Evolutionary conservation across 306 rosid species (phyloP), one percentile per base, ranked within the genome.

Genomic region (Vigna nakashimae): DNA sequence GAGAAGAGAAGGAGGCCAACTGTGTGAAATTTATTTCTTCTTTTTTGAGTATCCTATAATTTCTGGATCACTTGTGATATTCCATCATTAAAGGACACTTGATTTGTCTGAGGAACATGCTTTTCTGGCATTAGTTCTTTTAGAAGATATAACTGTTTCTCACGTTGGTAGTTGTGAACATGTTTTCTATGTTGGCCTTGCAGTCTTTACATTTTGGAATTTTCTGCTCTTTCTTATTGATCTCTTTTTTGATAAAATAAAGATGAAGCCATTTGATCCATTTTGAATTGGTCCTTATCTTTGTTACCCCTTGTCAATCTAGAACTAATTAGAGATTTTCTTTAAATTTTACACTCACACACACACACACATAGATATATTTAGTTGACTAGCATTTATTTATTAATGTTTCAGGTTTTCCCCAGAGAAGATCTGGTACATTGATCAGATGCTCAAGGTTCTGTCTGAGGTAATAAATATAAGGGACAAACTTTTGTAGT

Each of bases 371-470:
- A 20, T 55, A 34, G 60, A 77, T 58, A 38, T 66, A 36, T 65
- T 40, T 77, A 36, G 53, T 77, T 84, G 76, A 86, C 83, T 59
- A 65, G 73, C 73, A 70, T 67, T 79, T 79, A 69, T 69, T 68
- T 30, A 32, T 72, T 92, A 79, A 43, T 79, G 86, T 69, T 86
- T 78, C 83, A 95, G 99, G 94, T 91, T 90, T 89, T 89, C 99
- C 83, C 93, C 90, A 0, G 97, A 92, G 90, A 95, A 92, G 92
- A 91, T 95, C 70, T 95, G 99, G 99, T 95, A 95, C 86, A 87
- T 95, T 62, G 97, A 95, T 84, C 97, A 89, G 91, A 95, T 95
- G 99, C 97, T 95, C 42, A 92, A 90, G 89, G 99, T 95, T 92
- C 92, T 95, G 78, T 86, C 92, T 56, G 98, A 95, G 99, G 99